Percentiles rank a stretch among this genome's conserved stretches.
Evolutionary conservation across 2,329 filamentous ascomycete species (phyloP).

Genomic region (Cercospora citrullina): DNA sequence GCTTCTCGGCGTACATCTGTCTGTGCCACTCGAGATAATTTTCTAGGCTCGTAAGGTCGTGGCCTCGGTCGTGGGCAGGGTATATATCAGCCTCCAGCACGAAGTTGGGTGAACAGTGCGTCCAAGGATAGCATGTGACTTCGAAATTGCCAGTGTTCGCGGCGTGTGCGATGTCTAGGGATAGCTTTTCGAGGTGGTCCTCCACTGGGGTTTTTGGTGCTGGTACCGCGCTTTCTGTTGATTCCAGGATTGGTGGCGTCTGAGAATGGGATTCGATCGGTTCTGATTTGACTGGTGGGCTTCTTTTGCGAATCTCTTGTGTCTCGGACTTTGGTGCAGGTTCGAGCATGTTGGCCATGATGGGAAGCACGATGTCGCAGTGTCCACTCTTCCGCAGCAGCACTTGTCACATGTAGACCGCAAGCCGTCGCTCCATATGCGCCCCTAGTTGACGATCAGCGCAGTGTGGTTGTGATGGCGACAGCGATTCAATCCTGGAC

Average conservation of each 20-base stretch:
- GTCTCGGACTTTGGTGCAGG: not conserved
- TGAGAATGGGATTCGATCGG: not conserved
- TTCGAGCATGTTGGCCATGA: not conserved
- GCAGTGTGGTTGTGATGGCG: not conserved
- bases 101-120: constrained; percentile 2
- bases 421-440: not conserved
- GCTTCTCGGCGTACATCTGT: not conserved
- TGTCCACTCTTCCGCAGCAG: not conserved
- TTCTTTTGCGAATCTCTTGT: not conserved
- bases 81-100: constrained; percentile 1
- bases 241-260: not conserved
- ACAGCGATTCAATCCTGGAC: not conserved
- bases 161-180: constrained; percentile 11
- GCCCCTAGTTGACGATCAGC: not conserved
- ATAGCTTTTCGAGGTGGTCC: not conserved
- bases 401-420: too few relatives aligned
- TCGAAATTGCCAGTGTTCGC: constrained; percentile 19
- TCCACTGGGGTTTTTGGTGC: not conserved
- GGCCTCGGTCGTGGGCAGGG: not conserved
- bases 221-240: not conserved
- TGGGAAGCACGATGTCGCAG: not conserved
- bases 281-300: not conserved
- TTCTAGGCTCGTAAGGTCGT: not conserved
- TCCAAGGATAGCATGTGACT: constrained; percentile 7
- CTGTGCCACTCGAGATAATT: not conserved